A percentile compares a stretch with the other conserved stretches of the same genome.
These are phyloP conservation scores for Posidonia oceanica DNA, from an alignment of 116 monocot genomes.

Conservation along the genomic window DNA sequence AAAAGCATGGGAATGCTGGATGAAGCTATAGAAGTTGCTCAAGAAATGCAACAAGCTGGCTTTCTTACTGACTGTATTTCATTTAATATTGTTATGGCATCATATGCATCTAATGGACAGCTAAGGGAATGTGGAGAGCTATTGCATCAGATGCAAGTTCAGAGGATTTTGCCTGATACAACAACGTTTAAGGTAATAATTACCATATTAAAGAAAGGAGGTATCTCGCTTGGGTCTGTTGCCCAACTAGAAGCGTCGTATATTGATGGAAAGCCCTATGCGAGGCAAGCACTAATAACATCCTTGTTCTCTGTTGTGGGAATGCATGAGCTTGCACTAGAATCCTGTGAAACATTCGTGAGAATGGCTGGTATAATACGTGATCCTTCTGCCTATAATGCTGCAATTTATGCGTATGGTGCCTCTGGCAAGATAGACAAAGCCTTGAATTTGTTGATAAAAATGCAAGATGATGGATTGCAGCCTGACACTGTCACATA, in stretches of 20 bases:
- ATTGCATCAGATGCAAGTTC: conserved; percentile 41
- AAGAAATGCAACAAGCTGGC: conserved; percentile 35
- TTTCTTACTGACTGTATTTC: conserved; percentile 52
- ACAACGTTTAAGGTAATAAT: conserved; percentile 44
- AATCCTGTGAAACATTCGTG: conserved; percentile 34
- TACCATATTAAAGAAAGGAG: conserved; percentile 46
- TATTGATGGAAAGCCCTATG: conserved; percentile 44
- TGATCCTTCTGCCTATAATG: conserved; percentile 48
- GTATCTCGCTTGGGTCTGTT: conserved; percentile 33
- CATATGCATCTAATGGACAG: conserved; percentile 38
- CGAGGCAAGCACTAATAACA: conserved; percentile 36
- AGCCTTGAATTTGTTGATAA: conserved; percentile 58
- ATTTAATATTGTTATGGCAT: conserved; percentile 45
- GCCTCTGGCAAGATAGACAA: conserved; percentile 44
- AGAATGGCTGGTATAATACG: conserved; percentile 16
- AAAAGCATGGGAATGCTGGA: conserved; percentile 78
- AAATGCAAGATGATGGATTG: conserved; percentile 64
- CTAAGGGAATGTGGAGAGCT: conserved; percentile 57
- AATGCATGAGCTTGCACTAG: conserved; percentile 35
- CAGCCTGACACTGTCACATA: conserved; percentile 57
- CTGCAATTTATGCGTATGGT: conserved; percentile 53
- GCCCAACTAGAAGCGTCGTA: conserved; percentile 49
- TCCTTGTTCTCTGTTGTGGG: conserved; percentile 48
- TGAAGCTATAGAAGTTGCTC: conserved; percentile 39
- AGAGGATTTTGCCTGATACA: conserved; percentile 35